Conservation (phyloP, 306 rosid species). For the Hylodesmum podocarpum region DNA sequence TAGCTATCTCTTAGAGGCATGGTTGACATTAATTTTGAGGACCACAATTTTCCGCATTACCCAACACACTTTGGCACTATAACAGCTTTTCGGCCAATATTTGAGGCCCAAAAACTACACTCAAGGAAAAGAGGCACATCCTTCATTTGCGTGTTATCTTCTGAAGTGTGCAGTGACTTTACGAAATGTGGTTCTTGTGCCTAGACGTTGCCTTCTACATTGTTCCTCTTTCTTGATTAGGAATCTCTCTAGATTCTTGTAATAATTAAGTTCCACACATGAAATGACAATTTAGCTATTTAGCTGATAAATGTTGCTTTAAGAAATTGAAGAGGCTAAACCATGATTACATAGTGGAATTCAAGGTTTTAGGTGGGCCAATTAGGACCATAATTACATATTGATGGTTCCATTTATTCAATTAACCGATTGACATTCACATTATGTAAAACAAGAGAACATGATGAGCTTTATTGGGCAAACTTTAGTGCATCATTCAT, state of each 20-base stretch:
- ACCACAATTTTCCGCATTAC: constrained; percentile 28
- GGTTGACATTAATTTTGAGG: constrained; percentile 39
- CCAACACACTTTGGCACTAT: constrained; percentile 30
- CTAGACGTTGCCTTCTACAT: neutral
- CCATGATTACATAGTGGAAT: constrained; percentile 35
- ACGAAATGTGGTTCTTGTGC: constrained; percentile 35
- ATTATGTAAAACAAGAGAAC: constrained; percentile 19
- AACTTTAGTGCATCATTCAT: constrained; percentile 23
- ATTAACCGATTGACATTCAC: constrained; percentile 19
- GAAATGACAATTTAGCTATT: constrained; percentile 8
- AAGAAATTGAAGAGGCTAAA: constrained; percentile 1
- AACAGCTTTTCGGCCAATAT: constrained; percentile 19
- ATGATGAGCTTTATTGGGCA: constrained; percentile 25
- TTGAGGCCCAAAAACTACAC: constrained; percentile 32
- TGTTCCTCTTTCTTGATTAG: constrained; percentile 26
- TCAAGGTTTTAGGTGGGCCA: constrained; percentile 22
- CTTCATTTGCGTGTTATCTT: constrained; percentile 27
- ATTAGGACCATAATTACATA: neutral
- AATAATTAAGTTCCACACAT: neutral
- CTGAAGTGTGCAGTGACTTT: constrained; percentile 24
- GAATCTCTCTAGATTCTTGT: neutral
- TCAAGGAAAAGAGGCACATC: constrained; percentile 8
- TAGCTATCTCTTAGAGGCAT: constrained; percentile 11
- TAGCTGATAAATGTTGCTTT: constrained; percentile 22
- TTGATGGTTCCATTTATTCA: neutral